Conservation (phyloP, 2,329 filamentous ascomycete species). For the Calonectria crousiana region DNA sequence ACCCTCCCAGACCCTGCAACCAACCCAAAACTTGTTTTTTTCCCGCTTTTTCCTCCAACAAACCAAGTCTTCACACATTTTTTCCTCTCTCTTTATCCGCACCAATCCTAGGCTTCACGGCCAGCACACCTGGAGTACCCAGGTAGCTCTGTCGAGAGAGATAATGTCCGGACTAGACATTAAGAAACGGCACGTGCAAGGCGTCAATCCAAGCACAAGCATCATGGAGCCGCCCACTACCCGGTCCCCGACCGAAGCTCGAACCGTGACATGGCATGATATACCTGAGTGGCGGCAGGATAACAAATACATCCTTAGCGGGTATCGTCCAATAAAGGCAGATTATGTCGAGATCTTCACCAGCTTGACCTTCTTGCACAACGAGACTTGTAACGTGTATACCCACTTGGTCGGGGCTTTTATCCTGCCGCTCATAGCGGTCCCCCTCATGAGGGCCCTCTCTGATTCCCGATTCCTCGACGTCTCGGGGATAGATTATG, state of each 20-base stretch:
- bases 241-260: neutral
- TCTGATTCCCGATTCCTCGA: neutral
- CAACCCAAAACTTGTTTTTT: too few relatives aligned
- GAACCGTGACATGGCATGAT: neutral
- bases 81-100: too few relatives aligned
- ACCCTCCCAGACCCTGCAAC: too few relatives aligned
- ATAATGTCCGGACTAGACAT: neutral
- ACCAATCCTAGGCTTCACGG: too few relatives aligned
- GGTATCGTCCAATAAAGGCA: conserved; percentile 27
- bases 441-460: conserved; percentile 10
- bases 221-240: neutral
- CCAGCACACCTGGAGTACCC: too few relatives aligned
- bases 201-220: too few relatives aligned
- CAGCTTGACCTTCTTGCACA: conserved; percentile 28
- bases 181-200: neutral
- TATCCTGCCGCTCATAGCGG: conserved; percentile 21
- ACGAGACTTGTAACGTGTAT: conserved; percentile 32
- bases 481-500: conserved; percentile 13
- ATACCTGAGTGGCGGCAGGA: conserved; percentile 20
- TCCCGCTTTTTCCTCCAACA: too few relatives aligned
- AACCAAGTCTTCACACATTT: too few relatives aligned
- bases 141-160: neutral
- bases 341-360: conserved; percentile 21
- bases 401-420: conserved; percentile 28
- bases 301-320: conserved; percentile 21